Percentiles rank a stretch among this genome's conserved stretches.
Evolutionary conservation across 169 alveolate species (phyloP).

Genomic region (Eimeria zaria): DNA sequence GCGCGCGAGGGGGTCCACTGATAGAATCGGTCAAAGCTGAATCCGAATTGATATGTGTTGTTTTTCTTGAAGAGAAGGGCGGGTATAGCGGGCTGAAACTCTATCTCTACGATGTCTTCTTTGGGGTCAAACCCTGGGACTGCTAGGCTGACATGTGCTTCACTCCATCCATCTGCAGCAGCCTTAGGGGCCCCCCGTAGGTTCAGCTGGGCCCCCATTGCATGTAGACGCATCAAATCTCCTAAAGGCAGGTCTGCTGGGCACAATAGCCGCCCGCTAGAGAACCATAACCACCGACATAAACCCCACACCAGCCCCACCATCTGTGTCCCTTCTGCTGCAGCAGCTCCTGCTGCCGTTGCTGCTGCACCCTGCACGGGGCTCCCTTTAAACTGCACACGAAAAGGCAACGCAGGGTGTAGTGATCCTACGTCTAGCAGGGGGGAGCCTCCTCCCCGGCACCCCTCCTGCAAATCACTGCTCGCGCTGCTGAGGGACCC

Average conservation of each 20-base stretch:
- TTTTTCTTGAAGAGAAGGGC: constrained; percentile 91
- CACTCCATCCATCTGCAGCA: constrained; percentile 40
- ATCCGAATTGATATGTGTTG: constrained; percentile 89
- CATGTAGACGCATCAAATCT: constrained; percentile 79
- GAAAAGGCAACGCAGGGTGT: constrained; percentile 87
- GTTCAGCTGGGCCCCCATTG: constrained; percentile 40
- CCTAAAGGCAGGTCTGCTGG: constrained; percentile 89
- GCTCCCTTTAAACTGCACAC: constrained; percentile 50
- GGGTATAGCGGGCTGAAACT: constrained; percentile 91
- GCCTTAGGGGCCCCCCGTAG: not conserved
- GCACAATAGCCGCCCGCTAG: constrained; percentile 88
- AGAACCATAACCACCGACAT: constrained; percentile 91
- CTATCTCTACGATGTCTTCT: constrained; percentile 89
- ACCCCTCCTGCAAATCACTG: not conserved
- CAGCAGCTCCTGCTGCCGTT: not conserved
- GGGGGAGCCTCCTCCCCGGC: not conserved
- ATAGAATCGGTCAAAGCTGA: constrained; percentile 92
- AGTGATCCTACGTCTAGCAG: constrained; percentile 71
- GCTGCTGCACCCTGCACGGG: not conserved
- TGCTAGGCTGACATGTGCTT: constrained; percentile 30
- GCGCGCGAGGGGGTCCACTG: constrained; percentile 78
- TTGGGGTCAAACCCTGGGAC: constrained; percentile 84
- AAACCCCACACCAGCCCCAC: constrained; percentile 89
- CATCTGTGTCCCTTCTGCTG: constrained; percentile 51
- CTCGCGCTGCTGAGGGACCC: not conserved